Conservation (phyloP, 2,329 filamentous ascomycete species). For the Aplosporella prunicola region DNA sequence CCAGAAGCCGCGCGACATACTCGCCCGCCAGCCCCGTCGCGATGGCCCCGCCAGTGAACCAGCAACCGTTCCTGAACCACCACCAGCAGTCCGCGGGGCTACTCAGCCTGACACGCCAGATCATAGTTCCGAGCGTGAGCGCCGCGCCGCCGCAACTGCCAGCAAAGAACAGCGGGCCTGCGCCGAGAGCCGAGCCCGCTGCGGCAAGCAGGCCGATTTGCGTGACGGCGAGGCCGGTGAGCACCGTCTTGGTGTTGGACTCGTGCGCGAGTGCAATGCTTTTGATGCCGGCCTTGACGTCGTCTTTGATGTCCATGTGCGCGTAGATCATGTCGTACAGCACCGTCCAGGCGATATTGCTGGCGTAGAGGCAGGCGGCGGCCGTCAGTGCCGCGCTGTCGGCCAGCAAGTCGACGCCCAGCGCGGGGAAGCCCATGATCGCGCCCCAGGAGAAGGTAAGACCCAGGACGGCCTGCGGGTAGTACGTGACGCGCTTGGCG, state of each 20-base stretch:
- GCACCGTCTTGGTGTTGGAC: conserved; percentile 63
- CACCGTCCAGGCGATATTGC: conserved; percentile 77
- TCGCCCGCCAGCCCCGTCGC: conserved; percentile 46
- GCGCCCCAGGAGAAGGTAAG: conserved; percentile 85
- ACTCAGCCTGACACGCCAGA: conserved; percentile 48
- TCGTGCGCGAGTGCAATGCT: conserved; percentile 76
- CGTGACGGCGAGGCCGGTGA: conserved; percentile 58
- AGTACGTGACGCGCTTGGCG: conserved; percentile 78
- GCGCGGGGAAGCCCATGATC: conserved; percentile 76
- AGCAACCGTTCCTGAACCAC: conserved; percentile 55
- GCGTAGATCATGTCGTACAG: conserved; percentile 91
- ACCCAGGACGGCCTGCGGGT: conserved; percentile 75
- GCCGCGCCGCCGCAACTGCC: conserved; percentile 50
- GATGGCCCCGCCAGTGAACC: conserved; percentile 52
- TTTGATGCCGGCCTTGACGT: conserved; percentile 79
- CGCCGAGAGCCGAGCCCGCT: conserved; percentile 54
- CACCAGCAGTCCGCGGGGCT: conserved; percentile 52
- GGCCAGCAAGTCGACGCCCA: conserved; percentile 65
- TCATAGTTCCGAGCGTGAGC: conserved; percentile 48
- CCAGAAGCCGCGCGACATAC: conserved; percentile 30
- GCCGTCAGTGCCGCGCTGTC: conserved; percentile 54
- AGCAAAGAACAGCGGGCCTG: conserved; percentile 49
- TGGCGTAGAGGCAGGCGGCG: conserved; percentile 61
- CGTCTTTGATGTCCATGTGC: conserved; percentile 83
- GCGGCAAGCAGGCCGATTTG: conserved; percentile 62